A percentile compares a stretch with the other conserved stretches of the same genome.
phyloP scores from a whole-genome alignment of 768 basidiomycete species.

The Boletus tylopilopsis region DNA sequence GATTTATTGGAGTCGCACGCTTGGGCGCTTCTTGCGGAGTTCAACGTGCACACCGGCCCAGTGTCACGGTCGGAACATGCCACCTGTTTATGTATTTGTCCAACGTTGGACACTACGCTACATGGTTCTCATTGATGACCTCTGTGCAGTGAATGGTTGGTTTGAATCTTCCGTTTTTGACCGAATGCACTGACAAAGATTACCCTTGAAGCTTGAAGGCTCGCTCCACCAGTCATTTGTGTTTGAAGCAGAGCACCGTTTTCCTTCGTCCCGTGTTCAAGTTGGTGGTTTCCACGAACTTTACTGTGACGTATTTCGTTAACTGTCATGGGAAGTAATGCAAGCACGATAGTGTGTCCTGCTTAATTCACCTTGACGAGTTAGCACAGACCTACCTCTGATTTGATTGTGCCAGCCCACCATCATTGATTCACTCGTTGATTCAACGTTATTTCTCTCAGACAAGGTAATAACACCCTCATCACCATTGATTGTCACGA shows the following conservation, averaged over 20 bases:
- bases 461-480: slow-evolving; percentile 22
- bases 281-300: background rate
- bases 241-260: background rate
- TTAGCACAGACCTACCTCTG: background rate
- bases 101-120: too few relatives aligned
- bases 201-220: too few relatives aligned
- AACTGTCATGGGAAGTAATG: background rate
- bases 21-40: too few relatives aligned
- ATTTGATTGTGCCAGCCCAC: slow-evolving; percentile 6
- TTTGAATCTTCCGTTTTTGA: too few relatives aligned
- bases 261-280: background rate
- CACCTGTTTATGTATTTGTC: too few relatives aligned
- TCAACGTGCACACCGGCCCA: too few relatives aligned
- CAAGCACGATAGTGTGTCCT: slow-evolving; percentile 18
- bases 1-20: too few relatives aligned
- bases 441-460: slow-evolving; percentile 24
- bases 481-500: slow-evolving; percentile 26
- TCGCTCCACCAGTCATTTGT: too few relatives aligned
- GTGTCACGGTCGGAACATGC: too few relatives aligned
- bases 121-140: too few relatives aligned
- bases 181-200: too few relatives aligned
- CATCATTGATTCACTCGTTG: slow-evolving; percentile 21
- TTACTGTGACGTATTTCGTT: slow-evolving; percentile 4
- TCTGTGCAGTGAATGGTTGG: too few relatives aligned
- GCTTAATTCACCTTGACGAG: background rate